Conservation (phyloP, 306 rosid genomes). For the Medicago truncatula region MtrunA17r5.0-ANR NC_053043.1:35507001-35507500, state of each 20-base stretch:
- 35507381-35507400: slow-evolving; percentile 65
- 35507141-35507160: slow-evolving; percentile 72
- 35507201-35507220: slow-evolving; percentile 74
- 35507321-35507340: slow-evolving; percentile 65
- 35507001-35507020: slow-evolving; percentile 69
- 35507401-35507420: slow-evolving; percentile 67
- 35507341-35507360: slow-evolving; percentile 71
- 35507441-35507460: slow-evolving; percentile 69
- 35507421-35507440: slow-evolving; percentile 73
- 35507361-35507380: slow-evolving; percentile 72
- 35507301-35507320: slow-evolving; percentile 65
- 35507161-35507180: slow-evolving; percentile 57
- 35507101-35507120: slow-evolving; percentile 52
- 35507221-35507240: slow-evolving; percentile 70
- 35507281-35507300: slow-evolving; percentile 67
- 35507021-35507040: slow-evolving; percentile 55
- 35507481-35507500: slow-evolving; percentile 69
- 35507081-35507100: slow-evolving; percentile 61
- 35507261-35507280: slow-evolving; percentile 64
- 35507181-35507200: slow-evolving; percentile 63
- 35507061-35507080: slow-evolving; percentile 83
- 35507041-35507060: slow-evolving; percentile 60
- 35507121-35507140: slow-evolving; percentile 65
- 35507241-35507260: slow-evolving; percentile 60
- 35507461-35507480: slow-evolving; percentile 68